Evolutionary conservation across 805 yeast genomes (phyloP), one percentile per base, ranked within the genome.

Genomic region (Metschnikowia reukaufii): DNA sequence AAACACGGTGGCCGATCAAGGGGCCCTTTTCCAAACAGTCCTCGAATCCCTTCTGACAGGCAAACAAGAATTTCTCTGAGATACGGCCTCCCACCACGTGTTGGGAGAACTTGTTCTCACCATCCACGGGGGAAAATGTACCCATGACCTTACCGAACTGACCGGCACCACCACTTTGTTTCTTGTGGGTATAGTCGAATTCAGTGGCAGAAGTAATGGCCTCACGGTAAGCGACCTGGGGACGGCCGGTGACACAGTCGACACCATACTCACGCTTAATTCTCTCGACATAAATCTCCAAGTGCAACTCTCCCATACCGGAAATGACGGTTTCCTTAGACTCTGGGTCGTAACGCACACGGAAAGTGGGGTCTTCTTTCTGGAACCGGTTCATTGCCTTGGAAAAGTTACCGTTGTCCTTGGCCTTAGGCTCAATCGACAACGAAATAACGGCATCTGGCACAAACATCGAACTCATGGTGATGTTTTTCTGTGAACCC

Each of bases 81-180:
- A 94, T 91, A 76, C 88, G 88, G 64, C 99, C 99, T 61, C 99
- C 98, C 55, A 94, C 94, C 65, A 94, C 83, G 54, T 85, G 87
- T 39, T 96, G 86, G 62, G 85, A 82, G 68, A 92, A 94, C 57
- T 73, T 73, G 68, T 91, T 91, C 48, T 79, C 81, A 40, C 81
- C 83, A 42, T 79, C 86, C 39, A 79, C 64, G 45, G 90, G 82
- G 6, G 76, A 69, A 71, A 91, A 66, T 47, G 75, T 78, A 65
- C 99, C 98, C 68, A 90, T 86, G 62, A 92, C 97, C 74, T 91
- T 84, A 70, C 96, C 99, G 65, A 83, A 94, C 77, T 94, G 99
- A 73, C 99, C 99, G 56, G 98, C 96, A 81, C 99, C 99, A 70
- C 99, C 99, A 63, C 92, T 81, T 76, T 94, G 99, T 66, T 90